Base-by-base conservation (phyloP, 1,139 yeast species). In the Arxiozyma bovina region DNA sequence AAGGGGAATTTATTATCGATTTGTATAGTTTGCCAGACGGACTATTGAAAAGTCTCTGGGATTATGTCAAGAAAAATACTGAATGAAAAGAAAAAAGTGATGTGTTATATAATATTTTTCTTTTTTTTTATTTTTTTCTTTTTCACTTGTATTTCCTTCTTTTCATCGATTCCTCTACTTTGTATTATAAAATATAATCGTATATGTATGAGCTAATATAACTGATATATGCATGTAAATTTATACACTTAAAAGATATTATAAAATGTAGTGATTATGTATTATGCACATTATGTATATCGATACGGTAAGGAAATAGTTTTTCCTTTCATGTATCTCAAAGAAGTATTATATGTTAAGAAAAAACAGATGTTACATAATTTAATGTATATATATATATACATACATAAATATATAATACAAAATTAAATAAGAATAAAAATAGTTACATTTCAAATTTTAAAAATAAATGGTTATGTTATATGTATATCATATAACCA, bases 1-100 rank as follows among this genome's bases (percentile, higher is more conserved):
- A 89, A 65, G 99, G 99, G 51, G 99, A 93, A 74, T 93, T 93
- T 71, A 91, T 96, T 57, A 89, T 93, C 87, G 99, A 93, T 73
- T 78, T 93, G 64, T 91, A 83, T 71, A 91, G 98, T 47, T 77
- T 93, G 63, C 99, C 99, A 22, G 98, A 91, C 69, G 83, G 89
- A 46, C 77, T 93, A 69, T 80, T 93, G 71, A 89, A 87, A 73
- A 87, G 96, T 77, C 78, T 93, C 71, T 90, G 96, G 95, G 98
- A 93, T 63, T 91, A 87, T 70, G 95, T 89, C 50, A 84, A 83
- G 72, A 87, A 87, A 73, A 83, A 69, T 50, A 66, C 70, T 21
- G 70, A 66, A 50, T 67, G 22, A 41, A 48, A n/a, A 17, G 40
- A 12, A n/a, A 34, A 4, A n/a, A 4, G 7, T 42, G 6, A 2